These are phyloP conservation scores for Diacronema lutheri DNA, from an alignment of 78 protist genomes.

Conservation along the genomic window DNA sequence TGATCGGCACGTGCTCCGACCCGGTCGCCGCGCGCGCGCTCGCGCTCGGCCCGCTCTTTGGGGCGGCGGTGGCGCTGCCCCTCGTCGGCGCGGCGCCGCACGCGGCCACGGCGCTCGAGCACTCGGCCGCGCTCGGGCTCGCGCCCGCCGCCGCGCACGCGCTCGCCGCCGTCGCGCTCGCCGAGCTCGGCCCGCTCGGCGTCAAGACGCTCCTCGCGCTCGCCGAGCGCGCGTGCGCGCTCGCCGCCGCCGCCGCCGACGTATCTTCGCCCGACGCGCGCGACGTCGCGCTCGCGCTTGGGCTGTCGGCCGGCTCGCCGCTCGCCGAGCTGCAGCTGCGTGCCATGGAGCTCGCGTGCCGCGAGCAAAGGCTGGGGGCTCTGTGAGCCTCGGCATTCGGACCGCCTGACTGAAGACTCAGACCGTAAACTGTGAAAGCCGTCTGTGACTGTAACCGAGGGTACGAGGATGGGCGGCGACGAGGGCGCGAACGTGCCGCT, in stretches of 20 bases:
- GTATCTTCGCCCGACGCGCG: too few relatives aligned
- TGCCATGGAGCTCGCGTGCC: too few relatives aligned
- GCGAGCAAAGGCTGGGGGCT: too few relatives aligned
- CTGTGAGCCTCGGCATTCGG: too few relatives aligned
- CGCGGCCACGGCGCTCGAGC: neutral
- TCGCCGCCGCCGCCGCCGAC: neutral
- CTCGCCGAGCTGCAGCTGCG: too few relatives aligned
- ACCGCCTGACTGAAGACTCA: too few relatives aligned
- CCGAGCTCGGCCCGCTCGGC: neutral
- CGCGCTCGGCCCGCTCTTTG: neutral
- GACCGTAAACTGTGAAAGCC: too few relatives aligned
- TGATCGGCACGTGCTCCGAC: neutral
- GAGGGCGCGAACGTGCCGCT: too few relatives aligned
- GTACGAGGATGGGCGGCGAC: too few relatives aligned
- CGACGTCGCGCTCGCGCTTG: too few relatives aligned
- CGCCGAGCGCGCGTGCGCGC: constrained; percentile 1
- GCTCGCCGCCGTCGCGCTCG: neutral
- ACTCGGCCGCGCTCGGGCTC: neutral
- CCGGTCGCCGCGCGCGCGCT: neutral
- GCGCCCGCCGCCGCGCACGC: neutral
- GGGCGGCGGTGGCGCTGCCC: neutral
- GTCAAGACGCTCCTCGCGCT: neutral
- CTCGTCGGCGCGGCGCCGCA: neutral
- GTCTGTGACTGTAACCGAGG: too few relatives aligned
- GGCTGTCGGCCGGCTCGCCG: too few relatives aligned